Percentiles rank a stretch among this genome's conserved stretches.
phyloP scores from a whole-genome alignment of 371 early-diverging fungal species.

The Funneliformis caledonium region DNA sequence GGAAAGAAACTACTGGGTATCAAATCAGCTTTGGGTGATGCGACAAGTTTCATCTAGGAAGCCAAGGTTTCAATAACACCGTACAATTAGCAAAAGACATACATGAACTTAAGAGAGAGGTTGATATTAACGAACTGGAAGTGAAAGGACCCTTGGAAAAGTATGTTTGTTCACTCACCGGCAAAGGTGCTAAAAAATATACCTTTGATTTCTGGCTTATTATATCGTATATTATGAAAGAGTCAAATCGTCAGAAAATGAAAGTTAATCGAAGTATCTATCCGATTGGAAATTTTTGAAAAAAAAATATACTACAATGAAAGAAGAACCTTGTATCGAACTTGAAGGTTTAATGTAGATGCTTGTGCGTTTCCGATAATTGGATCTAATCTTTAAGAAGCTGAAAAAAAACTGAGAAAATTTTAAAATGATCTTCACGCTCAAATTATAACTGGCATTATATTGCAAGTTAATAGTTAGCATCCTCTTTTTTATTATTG shows the following conservation, averaged over 20 bases:
- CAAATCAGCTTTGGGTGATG: constrained; percentile 31
- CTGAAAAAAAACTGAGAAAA: neutral
- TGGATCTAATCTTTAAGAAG: neutral
- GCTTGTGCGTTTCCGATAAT: constrained; percentile 13
- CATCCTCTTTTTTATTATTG: no score
- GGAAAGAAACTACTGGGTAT: constrained; percentile 20
- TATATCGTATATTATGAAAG: neutral
- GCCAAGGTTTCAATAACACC: neutral
- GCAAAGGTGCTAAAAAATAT: neutral
- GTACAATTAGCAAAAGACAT: constrained; percentile 6
- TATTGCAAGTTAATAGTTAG: no score
- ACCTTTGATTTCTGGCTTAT: neutral
- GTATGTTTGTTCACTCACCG: neutral
- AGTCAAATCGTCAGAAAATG: no score
- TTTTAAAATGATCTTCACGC: neutral
- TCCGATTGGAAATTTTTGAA: no score
- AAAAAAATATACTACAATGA: no score
- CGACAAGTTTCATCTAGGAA: constrained; percentile 9
- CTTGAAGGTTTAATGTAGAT: constrained; percentile 12
- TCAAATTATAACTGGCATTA: neutral
- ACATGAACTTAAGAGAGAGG: neutral
- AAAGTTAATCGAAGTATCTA: no score
- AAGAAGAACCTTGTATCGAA: neutral
- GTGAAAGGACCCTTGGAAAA: neutral
- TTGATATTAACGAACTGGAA: neutral